Base-by-base conservation (phyloP, 2,329 filamentous ascomycete genomes). In the Fusarium keratoplasticum region DNA sequence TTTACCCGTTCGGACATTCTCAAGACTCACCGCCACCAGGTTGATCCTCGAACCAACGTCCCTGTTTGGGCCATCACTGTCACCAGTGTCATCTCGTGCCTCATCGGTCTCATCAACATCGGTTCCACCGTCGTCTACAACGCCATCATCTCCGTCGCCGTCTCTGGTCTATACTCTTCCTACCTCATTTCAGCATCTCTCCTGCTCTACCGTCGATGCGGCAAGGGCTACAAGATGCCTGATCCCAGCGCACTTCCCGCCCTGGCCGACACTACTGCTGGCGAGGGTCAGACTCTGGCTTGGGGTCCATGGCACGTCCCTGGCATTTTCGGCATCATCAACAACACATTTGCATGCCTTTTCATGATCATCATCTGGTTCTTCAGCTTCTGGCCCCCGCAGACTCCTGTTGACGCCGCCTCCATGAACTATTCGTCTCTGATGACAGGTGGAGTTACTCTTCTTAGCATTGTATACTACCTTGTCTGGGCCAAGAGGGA, bases 231-330 rank as follows among this genome's bases (percentile, higher is more conserved):
- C 31, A 76, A 78, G 60, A 72, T 78, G 66, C 71, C 71, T 20
- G 71, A 73, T 25, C 71, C 71, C 14, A 72, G 69, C 27, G 69
- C 60, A 5, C 71, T 73, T 47, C 71, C 71, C 27, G 71, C 71
- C 25, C 38, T 73, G 36, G 71, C 71, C 11, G 69, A 73, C 44
- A 65, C 66, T 16, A 67, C 66, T 1, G 52, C 71, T 16, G 74
- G 69, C 0, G 69, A 78, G 2, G 76, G 71, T 1, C 59, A 72
- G 31, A 33, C 74, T 14, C 74, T 77, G 1, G 76, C 70, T 10
- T 90, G 88, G 88, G 89, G 89, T 0, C 88, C 88, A 0, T 90
- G 87, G 86, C 86, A 84, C 52, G 64, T 90, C 1, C 85, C 86
- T 0, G 87, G 87, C 7, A 75, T 84, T 3, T 75, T 88, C 2